Evolutionary conservation across 768 basidiomycete species (phyloP).

Genomic region (Leccinum boreale): DNA sequence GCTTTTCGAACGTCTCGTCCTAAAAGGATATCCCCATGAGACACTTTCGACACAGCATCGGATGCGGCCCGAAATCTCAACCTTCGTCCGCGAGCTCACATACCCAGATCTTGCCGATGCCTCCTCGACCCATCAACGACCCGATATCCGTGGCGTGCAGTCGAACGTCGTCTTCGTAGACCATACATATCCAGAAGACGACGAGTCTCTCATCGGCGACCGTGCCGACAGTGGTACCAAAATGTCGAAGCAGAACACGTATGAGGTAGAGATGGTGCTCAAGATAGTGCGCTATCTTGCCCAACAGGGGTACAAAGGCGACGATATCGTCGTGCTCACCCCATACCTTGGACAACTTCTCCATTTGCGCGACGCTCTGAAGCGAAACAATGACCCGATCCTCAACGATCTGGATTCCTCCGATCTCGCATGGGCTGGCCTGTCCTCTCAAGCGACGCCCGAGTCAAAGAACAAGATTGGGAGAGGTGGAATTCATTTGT

Average conservation of each 20-base stretch:
- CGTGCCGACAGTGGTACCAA: constrained; percentile 41
- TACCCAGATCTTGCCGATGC: constrained; percentile 66
- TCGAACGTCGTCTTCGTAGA: constrained; percentile 63
- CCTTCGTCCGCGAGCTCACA: constrained; percentile 58
- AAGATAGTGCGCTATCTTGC: constrained; percentile 62
- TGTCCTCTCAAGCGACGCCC: constrained; percentile 32
- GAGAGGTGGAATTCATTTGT: constrained; percentile 39
- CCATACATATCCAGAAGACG: constrained; percentile 56
- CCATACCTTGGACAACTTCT: constrained; percentile 67
- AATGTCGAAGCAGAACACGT: constrained; percentile 58
- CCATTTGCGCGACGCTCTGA: constrained; percentile 43
- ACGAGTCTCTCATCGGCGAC: constrained; percentile 38
- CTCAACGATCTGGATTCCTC: constrained; percentile 59
- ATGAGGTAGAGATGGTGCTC: constrained; percentile 60
- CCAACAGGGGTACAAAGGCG: constrained; percentile 64
- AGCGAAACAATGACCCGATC: constrained; percentile 50
- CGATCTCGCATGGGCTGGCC: constrained; percentile 55
- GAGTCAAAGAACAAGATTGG: constrained; percentile 36
- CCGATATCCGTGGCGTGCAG: constrained; percentile 49
- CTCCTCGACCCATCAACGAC: constrained; percentile 42
- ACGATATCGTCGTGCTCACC: constrained; percentile 62
- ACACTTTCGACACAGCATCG: constrained; percentile 59
- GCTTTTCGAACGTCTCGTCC: constrained; percentile 64
- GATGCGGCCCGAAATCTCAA: constrained; percentile 72
- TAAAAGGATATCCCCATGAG: constrained; percentile 57